Base-by-base conservation (phyloP, 208 protist genomes). In the Vickermania ingenoplastis region DNA sequence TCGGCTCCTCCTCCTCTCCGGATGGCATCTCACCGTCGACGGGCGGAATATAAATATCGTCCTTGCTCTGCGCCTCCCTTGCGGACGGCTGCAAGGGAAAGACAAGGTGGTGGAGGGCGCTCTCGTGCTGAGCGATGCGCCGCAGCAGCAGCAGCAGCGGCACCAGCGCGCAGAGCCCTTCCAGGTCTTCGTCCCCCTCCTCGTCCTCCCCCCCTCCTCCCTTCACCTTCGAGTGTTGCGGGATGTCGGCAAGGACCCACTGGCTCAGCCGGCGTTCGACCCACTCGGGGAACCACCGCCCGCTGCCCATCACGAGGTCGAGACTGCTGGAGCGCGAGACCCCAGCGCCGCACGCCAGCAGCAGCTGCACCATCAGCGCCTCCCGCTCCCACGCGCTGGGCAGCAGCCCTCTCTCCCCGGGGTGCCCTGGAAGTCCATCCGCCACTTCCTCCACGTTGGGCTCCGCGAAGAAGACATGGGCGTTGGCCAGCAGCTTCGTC, bases 401-500 rank as follows among this genome's bases (percentile, higher is more conserved):
- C n/a, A n/a, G n/a, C n/a, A n/a, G n/a, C n/a, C n/a, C n/a, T n/a
- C n/a, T n/a, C n/a, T n/a, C n/a, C n/a, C n/a, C n/a, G n/a, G n/a
- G n/a, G n/a, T n/a, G n/a, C n/a, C n/a, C n/a, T n/a, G n/a, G n/a
- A n/a, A n/a, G n/a, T n/a, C 36, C 11, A 45, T 45, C 11, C 36
- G 36, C 11, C 36, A 45, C 36, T 45, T 45, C 36, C 7, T 45
- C 36, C 11, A 7, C 17, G 11, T 45, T 17, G 36, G 51, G 61
- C 63, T 75, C 53, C 21, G 30, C 23, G 21, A 89, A 53, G 17
- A 89, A 41, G 25, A 26, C 53, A 50, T 66, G 57, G 26, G 59
- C 41, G 45, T 63, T 67, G n/a, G 65, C 53, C 59, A 84, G 97
- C 2, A 93, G 75, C 25, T 61, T 57, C 53, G 98, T 97, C 1